phyloP scores from a whole-genome alignment of 257 asterid genomes.

The Leonotis leonurus region DNA sequence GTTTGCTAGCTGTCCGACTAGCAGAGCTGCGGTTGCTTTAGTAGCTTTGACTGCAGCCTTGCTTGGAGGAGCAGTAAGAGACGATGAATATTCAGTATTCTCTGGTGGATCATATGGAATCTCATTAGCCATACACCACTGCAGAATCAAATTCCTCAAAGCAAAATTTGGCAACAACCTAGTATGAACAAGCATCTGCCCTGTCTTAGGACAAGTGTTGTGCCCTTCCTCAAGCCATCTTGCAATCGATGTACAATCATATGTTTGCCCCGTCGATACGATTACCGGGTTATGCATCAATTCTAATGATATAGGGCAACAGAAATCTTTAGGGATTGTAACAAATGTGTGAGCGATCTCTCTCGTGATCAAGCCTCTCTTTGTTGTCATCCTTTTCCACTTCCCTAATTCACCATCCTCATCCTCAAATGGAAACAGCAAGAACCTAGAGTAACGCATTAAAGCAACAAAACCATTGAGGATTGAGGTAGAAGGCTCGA shows the following conservation, averaged over 20 bases:
- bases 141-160: conserved; percentile 59
- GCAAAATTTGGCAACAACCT: conserved; percentile 65
- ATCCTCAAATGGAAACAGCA: conserved; percentile 72
- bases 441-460: conserved; percentile 63
- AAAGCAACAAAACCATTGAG: conserved; percentile 72
- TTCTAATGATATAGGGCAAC: conserved; percentile 79
- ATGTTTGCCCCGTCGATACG: conserved; percentile 86
- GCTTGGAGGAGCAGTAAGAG: conserved; percentile 36
- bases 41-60: conserved; percentile 66
- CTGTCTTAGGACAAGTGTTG: conserved; percentile 71
- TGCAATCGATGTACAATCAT: conserved; percentile 63
- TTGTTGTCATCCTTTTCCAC: conserved; percentile 37
- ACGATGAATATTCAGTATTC: conserved; percentile 35
- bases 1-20: conserved; percentile 52
- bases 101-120: conserved; percentile 56
- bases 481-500: conserved; percentile 61
- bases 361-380: conserved; percentile 42
- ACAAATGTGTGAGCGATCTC: conserved; percentile 70
- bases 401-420: conserved; percentile 57
- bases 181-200: conserved; percentile 66
- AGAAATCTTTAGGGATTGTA: conserved; percentile 69
- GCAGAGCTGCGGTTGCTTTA: conserved; percentile 54
- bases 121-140: conserved; percentile 75
- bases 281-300: conserved; percentile 87
- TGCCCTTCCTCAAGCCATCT: conserved; percentile 96